Conservation (phyloP, 2,329 filamentous ascomycete species). For the Cladosporium sp. region DNA sequence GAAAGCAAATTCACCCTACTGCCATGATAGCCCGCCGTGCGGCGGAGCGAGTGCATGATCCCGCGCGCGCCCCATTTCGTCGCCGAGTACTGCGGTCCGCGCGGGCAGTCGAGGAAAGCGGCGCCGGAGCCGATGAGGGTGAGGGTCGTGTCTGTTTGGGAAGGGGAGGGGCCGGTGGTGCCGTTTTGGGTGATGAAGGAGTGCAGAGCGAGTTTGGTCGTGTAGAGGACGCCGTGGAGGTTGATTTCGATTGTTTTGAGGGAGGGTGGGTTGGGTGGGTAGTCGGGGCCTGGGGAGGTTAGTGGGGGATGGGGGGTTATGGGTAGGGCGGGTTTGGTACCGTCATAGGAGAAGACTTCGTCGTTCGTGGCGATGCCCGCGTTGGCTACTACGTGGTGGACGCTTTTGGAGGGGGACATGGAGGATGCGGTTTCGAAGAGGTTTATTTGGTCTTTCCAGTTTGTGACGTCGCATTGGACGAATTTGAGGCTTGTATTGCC, state of each 20-base stretch:
- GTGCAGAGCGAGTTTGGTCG: constrained; percentile 24
- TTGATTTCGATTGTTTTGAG: constrained; percentile 20
- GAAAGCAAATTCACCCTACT: constrained; percentile 37
- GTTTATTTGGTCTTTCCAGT: constrained; percentile 18
- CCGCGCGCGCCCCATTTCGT: constrained; percentile 38
- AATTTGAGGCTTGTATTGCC: constrained; percentile 17
- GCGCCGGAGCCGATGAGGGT: constrained; percentile 17
- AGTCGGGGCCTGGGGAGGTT: constrained; percentile 14
- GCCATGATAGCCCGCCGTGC: constrained; percentile 28
- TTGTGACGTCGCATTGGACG: constrained; percentile 21
- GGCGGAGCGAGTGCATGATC: constrained; percentile 35
- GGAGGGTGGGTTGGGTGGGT: constrained; percentile 23
- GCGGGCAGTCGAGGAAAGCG: constrained; percentile 18
- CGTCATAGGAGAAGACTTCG: constrained; percentile 15
- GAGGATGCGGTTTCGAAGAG: constrained; percentile 17
- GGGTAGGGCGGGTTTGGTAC: neutral
- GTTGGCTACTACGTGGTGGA: constrained; percentile 18
- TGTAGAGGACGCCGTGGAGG: constrained; percentile 18
- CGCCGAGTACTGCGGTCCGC: constrained; percentile 32
- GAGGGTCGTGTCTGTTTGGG: constrained; percentile 21
- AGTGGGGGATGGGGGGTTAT: neutral
- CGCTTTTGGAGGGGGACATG: constrained; percentile 15
- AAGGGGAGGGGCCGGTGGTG: constrained; percentile 17
- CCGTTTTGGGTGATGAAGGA: constrained; percentile 30
- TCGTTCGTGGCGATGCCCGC: constrained; percentile 16